Percentiles rank a stretch among this genome's conserved stretches.
Evolutionary conservation across 176 grass and related monocot genomes (phyloP).

Genomic region (Neostapfia colusana): DNA sequence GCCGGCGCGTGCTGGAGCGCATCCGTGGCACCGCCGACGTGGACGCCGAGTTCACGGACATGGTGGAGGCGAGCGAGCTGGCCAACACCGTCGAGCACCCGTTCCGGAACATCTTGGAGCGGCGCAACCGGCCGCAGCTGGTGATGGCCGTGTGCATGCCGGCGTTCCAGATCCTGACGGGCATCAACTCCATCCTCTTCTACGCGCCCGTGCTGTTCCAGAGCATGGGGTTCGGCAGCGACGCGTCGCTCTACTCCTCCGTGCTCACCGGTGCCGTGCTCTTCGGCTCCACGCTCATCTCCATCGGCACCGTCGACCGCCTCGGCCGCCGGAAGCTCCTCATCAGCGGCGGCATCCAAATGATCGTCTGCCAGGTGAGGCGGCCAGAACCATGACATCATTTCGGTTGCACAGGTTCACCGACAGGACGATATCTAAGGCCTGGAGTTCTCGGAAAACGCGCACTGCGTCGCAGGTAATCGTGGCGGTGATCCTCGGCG

Average conservation of each 20-base stretch:
- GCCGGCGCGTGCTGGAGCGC: slow-evolving; percentile 61
- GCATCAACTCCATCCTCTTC: slow-evolving; percentile 96
- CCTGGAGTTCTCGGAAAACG: too few species aligned
- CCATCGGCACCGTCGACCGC: slow-evolving; percentile 77
- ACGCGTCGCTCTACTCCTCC: slow-evolving; percentile 77
- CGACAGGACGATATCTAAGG: too few species aligned
- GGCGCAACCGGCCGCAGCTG: slow-evolving; percentile 80
- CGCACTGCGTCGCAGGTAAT: slow-evolving; percentile 42
- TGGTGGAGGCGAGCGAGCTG: slow-evolving; percentile 80
- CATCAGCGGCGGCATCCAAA: slow-evolving; percentile 84
- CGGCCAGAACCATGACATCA: too few species aligned
- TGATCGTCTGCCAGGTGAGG: slow-evolving; percentile 78
- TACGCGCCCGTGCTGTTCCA: slow-evolving; percentile 96
- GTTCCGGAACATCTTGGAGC: slow-evolving; percentile 83
- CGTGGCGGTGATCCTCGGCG: slow-evolving; percentile 70
- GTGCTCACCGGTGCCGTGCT: slow-evolving; percentile 87
- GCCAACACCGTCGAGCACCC: slow-evolving; percentile 86
- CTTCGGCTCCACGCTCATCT: slow-evolving; percentile 56
- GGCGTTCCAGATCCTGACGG: slow-evolving; percentile 82
- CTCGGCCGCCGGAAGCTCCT: slow-evolving; percentile 75
- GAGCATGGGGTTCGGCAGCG: slow-evolving; percentile 84
- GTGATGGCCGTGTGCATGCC: slow-evolving; percentile 94
- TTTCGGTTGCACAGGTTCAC: too few species aligned
- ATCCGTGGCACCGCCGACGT: slow-evolving; percentile 82
- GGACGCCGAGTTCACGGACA: slow-evolving; percentile 82